Evolutionary conservation across 202 grass and related monocot genomes (phyloP).

Genomic region (Schoenoplectus triqueter): DNA sequence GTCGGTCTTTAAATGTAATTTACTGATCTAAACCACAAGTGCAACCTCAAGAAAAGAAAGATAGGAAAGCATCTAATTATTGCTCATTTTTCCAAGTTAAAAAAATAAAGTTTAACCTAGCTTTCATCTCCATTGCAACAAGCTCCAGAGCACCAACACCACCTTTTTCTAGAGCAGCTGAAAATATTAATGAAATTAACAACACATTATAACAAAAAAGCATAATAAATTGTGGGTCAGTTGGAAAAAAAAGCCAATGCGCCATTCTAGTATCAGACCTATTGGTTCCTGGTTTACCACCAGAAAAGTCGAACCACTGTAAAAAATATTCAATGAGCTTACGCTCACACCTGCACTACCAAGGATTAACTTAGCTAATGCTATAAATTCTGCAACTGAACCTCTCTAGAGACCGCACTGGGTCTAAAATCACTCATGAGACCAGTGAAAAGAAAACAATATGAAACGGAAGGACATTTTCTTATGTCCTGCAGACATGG

Average conservation of each 20-base stretch:
- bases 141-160: constrained; percentile 99
- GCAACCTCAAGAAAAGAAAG: neutral
- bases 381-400: neutral
- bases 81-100: neutral
- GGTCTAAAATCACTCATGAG: neutral
- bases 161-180: constrained; percentile 98
- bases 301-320: neutral
- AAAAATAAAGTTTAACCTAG: constrained; percentile 57
- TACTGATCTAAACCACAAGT: constrained; percentile 6
- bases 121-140: constrained; percentile 99
- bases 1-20: constrained; percentile 41
- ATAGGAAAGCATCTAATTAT: neutral
- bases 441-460: neutral
- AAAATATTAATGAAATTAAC: constrained; percentile 37
- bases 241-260: neutral
- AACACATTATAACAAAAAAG: neutral
- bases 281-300: constrained; percentile 8
- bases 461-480: neutral
- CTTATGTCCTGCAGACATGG: neutral
- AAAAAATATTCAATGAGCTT: neutral
- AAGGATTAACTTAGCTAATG: neutral
- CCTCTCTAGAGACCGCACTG: neutral
- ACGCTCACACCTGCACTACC: neutral
- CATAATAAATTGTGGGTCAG: too few relatives aligned
- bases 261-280: neutral